phyloP scores from a whole-genome alignment of 768 basidiomycete genomes.

The Rubroboletus pulcherrimus region DNA sequence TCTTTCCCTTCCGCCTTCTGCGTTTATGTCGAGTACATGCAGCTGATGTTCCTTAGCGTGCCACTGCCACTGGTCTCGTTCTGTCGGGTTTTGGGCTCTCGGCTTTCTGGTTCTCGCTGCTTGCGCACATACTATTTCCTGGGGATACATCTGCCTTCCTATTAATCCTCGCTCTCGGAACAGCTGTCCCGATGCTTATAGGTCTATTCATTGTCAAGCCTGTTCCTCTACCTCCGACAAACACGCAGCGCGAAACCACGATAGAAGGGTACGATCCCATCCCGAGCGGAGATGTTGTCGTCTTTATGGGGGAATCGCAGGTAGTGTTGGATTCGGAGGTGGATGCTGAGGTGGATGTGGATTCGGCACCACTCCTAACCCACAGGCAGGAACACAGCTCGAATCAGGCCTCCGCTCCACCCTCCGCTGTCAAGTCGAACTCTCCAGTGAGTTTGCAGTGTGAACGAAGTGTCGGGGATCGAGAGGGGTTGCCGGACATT shows the following conservation, averaged over 20 bases:
- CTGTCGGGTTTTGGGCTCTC: conserved; percentile 88
- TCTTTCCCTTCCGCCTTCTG: not conserved
- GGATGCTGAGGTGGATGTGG: conserved; percentile 15
- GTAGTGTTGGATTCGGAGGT: conserved; percentile 5
- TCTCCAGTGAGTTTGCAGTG: conserved; percentile 3
- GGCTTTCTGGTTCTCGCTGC: conserved; percentile 82
- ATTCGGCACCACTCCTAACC: conserved; percentile 22
- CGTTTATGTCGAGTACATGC: not conserved
- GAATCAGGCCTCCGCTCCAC: conserved; percentile 19
- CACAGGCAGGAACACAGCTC: conserved; percentile 15
- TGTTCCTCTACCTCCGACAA: conserved; percentile 52
- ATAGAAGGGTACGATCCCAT: conserved; percentile 21
- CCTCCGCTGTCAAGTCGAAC: conserved; percentile 24
- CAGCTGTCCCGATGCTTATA: conserved; percentile 73
- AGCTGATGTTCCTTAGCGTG: conserved; percentile 46
- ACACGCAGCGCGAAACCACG: not conserved
- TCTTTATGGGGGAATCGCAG: conserved; percentile 25
- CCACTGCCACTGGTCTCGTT: conserved; percentile 72
- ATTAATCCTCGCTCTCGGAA: conserved; percentile 71
- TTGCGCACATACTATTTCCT: conserved; percentile 68
- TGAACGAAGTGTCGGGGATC: conserved; percentile 4
- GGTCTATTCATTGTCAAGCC: conserved; percentile 71
- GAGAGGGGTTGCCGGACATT: conserved; percentile 44
- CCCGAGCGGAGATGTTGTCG: conserved; percentile 13
- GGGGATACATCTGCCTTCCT: conserved; percentile 79